Base-by-base conservation (phyloP, 2,329 filamentous ascomycete species). In the Truncatella angustata region DNA sequence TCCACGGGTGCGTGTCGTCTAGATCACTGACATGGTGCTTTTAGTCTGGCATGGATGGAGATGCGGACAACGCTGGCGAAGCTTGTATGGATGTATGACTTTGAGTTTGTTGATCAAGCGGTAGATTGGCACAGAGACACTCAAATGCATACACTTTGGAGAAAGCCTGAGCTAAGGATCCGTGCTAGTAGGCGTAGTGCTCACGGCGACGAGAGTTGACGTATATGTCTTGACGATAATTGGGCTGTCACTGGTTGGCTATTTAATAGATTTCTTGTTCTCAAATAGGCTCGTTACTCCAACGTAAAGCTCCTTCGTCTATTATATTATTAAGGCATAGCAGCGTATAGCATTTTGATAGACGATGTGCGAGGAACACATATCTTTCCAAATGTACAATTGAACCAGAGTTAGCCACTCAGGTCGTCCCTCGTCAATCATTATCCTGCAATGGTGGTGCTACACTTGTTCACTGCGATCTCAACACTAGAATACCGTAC, bases 401-500 rank as follows among this genome's bases (percentile, higher is more conserved):
- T n/a, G n/a, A n/a, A n/a, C n/a, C n/a, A n/a, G n/a, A n/a, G n/a
- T n/a, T n/a, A 32, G 14, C 28, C 28, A 39, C 36, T 39, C 9
- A 34, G n/a, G 9, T 34, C n/a, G 9, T n/a, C 36, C 36, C 14
- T 39, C 36, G 16, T 39, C n/a, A 39, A 39, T 39, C 36, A 39
- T 39, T 32, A 32, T 32, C 14, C 28, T 9, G 28, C 28, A 7
- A 32, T 32, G 28, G 14, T 32, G 7, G 14, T 32, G 7, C 28
- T 32, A 44, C 40, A 44, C 20, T 44, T 26, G 5, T 26, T 44
- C 40, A 10, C 9, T 21, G 40, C 20, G 23, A 39, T 10, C 6
- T 12, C n/a, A 10, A 23, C 20, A 5, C 68, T 84, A 96, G 69
- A 99, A 97, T 59, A 99, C 90, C 21, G 94, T 97, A 56, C 94